Percentiles rank a stretch among this genome's conserved stretches.
Conservation (phyloP, 768 basidiomycete genomes). For the Suillus luteus region DNA sequence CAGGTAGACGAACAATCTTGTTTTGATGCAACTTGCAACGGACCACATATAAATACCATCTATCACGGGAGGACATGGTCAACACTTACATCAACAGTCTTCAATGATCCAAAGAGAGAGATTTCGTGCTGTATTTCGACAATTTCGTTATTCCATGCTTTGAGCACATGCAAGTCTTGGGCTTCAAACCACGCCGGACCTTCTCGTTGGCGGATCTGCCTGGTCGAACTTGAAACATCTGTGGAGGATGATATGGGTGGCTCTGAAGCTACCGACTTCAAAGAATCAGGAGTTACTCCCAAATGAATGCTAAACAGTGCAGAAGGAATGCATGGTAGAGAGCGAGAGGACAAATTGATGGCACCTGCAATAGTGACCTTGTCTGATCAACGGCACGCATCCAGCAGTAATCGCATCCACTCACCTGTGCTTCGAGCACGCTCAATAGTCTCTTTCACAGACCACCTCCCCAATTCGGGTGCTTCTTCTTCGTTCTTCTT, state of each 20-base stretch:
- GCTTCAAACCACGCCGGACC: conserved; percentile 78
- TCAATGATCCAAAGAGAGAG: conserved; percentile 80
- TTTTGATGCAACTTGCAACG: conserved; percentile 70
- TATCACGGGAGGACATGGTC: not conserved
- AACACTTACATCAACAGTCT: conserved; percentile 70
- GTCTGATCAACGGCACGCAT: conserved; percentile 45
- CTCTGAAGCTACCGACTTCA: conserved; percentile 65
- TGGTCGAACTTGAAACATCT: conserved; percentile 35
- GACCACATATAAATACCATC: conserved; percentile 3
- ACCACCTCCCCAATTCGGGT: conserved; percentile 57
- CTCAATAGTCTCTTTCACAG: conserved; percentile 75
- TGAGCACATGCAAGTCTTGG: conserved; percentile 73
- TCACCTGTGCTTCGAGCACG: conserved; percentile 77
- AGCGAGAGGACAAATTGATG: conserved; percentile 75
- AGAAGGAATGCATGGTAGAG: conserved; percentile 71
- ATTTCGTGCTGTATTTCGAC: conserved; percentile 80
- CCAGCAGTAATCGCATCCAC: conserved; percentile 35
- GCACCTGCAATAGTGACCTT: conserved; percentile 56
- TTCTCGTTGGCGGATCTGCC: conserved; percentile 43
- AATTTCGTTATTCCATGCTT: conserved; percentile 82
- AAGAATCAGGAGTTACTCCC: conserved; percentile 67
- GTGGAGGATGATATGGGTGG: conserved; percentile 48
- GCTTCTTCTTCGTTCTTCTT: conserved; percentile 48
- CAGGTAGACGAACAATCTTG: conserved; percentile 60
- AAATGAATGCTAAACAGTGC: conserved; percentile 81